Percentiles rank a stretch among this genome's conserved stretches.
These are phyloP conservation scores for Torulaspora pretoriensis DNA, from an alignment of 1,139 yeast species.

Conservation along the genomic window DNA sequence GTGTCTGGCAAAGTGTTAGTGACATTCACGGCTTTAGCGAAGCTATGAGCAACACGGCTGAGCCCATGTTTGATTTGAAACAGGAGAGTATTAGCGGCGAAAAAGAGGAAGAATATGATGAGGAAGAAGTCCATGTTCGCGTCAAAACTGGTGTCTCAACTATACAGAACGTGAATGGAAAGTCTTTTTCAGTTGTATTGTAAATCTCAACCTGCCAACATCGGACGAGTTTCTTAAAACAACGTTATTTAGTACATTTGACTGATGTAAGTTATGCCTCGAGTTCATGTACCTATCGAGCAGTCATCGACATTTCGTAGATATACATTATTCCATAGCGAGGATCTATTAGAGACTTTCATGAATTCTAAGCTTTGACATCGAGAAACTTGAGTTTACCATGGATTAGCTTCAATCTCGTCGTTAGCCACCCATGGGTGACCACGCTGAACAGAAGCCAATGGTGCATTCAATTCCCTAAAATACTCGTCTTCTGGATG, in stretches of 20 bases:
- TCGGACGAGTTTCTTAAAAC: no score
- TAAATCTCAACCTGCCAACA: constrained; percentile 11
- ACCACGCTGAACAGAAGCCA: constrained; percentile 25
- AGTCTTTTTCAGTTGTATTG: constrained; percentile 37
- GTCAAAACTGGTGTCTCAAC: constrained; percentile 43
- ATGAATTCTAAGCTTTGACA: no score
- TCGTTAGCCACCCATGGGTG: constrained; percentile 28
- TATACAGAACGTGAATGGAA: constrained; percentile 45
- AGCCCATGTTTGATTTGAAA: constrained; percentile 13
- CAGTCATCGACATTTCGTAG: constrained; percentile 1
- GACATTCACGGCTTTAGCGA: constrained; percentile 31
- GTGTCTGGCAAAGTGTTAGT: constrained; percentile 35
- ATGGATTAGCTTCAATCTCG: constrained; percentile 35
- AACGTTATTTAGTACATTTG: no score
- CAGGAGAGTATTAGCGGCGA: constrained; percentile 21
- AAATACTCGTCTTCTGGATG: constrained; percentile 17
- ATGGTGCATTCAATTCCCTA: constrained; percentile 25
- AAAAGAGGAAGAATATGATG: constrained; percentile 15
- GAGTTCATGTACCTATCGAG: not conserved
- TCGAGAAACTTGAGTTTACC: constrained; percentile 19
- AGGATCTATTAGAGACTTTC: not conserved
- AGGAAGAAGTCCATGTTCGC: constrained; percentile 40
- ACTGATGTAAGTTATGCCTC: no score
- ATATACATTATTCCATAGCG: not conserved
- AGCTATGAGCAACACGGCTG: constrained; percentile 5